These are phyloP conservation scores for Quercus agrifolia DNA, from an alignment of 306 rosid species.

Conservation along the genomic window DNA sequence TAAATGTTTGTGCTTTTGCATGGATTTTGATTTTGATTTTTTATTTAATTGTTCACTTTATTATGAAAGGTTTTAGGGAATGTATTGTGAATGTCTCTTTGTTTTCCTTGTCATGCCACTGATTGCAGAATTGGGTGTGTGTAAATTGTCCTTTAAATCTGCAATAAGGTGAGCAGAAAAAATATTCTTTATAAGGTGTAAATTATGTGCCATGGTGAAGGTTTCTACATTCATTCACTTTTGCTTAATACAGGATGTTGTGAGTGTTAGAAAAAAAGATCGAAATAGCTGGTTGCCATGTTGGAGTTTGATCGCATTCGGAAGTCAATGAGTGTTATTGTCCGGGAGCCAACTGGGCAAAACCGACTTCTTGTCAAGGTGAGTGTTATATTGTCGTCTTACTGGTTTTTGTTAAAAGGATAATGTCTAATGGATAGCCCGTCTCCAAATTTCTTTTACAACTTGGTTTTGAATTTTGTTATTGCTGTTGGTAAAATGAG, in stretches of 20 bases:
- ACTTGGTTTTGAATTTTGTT: neutral
- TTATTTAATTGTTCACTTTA: too few relatives aligned
- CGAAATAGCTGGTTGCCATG: conserved; percentile 61
- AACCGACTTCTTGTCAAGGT: conserved; percentile 91
- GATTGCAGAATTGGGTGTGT: too few relatives aligned
- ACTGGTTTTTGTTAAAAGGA: neutral
- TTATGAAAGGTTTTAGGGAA: too few relatives aligned
- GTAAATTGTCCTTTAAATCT: too few relatives aligned
- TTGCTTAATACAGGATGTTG: conserved; percentile 57
- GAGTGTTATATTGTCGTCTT: neutral
- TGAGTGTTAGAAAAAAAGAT: conserved; percentile 79
- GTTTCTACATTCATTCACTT: conserved; percentile 9
- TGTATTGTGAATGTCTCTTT: too few relatives aligned
- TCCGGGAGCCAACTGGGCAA: conserved; percentile 53
- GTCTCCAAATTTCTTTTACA: neutral
- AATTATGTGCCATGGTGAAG: conserved; percentile 12
- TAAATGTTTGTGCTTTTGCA: too few relatives aligned
- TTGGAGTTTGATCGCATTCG: conserved; percentile 89
- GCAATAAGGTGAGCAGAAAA: conserved; percentile 38
- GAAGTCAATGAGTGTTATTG: conserved; percentile 90
- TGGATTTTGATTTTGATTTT: too few relatives aligned
- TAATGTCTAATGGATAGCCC: neutral
- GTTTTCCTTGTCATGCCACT: too few relatives aligned
- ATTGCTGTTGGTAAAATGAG: neutral
- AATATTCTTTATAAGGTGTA: conserved; percentile 10